Evolutionary conservation across 176 grass and related monocot species (phyloP).

Genomic region (Ananas comosus): DNA sequence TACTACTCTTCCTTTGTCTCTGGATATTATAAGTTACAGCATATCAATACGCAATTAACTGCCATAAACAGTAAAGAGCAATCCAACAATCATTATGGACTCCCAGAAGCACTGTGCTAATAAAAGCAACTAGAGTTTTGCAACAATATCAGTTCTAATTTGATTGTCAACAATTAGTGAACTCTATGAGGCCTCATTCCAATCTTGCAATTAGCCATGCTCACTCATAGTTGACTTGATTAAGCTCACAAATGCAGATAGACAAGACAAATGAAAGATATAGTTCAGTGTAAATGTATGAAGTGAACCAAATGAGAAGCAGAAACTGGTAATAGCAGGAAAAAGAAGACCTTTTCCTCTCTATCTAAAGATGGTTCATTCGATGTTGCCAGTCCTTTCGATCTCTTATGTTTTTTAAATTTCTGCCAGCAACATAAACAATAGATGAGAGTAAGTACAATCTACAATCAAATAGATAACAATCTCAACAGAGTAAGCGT

Average conservation of each 20-base stretch:
- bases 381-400: constrained; percentile 34
- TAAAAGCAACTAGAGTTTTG: background rate
- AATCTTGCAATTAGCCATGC: too few species aligned
- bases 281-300: background rate
- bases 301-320: background rate
- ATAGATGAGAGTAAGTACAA: too few species aligned
- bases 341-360: constrained; percentile 33
- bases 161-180: too few species aligned
- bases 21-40: constrained; percentile 2
- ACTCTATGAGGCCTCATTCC: too few species aligned
- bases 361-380: constrained; percentile 30
- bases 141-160: background rate
- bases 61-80: too few species aligned
- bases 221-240: too few species aligned
- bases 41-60: too few species aligned
- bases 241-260: too few species aligned
- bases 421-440: constrained; percentile 27
- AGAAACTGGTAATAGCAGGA: background rate
- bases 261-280: too few species aligned
- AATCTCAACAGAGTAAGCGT: background rate
- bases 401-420: constrained; percentile 39
- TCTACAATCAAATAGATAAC: background rate
- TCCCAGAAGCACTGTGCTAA: background rate
- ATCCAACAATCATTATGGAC: too few species aligned
- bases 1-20: constrained; percentile 46